Conservation (phyloP, 2,329 filamentous ascomycete species). For the Aspergillus bombycis region DNA sequence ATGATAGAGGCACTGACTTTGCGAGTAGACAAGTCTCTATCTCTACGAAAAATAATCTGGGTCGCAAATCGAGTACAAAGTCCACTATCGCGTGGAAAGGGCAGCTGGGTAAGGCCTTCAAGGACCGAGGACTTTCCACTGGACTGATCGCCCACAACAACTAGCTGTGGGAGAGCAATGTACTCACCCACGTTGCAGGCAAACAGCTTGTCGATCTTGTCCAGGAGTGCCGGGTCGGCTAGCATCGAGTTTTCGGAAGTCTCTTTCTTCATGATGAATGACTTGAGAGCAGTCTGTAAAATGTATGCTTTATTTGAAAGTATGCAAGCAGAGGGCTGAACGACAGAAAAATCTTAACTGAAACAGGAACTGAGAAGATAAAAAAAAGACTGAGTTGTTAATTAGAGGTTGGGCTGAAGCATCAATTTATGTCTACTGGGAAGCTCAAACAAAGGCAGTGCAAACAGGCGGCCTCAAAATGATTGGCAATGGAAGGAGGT, state of each 20-base stretch:
- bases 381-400: not conserved
- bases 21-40: constrained; percentile 7
- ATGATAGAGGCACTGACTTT: constrained; percentile 42
- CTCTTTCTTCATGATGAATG: not conserved
- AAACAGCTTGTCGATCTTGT: constrained; percentile 42
- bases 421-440: not conserved
- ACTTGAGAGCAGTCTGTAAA: not conserved
- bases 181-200: constrained; percentile 37
- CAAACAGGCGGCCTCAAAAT: not conserved
- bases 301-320: not conserved
- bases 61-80: constrained; percentile 52
- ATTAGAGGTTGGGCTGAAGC: not conserved
- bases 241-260: not conserved
- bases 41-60: constrained; percentile 49
- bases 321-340: not conserved
- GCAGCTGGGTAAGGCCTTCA: constrained; percentile 35
- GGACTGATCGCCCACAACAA: constrained; percentile 47
- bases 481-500: not conserved
- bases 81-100: constrained; percentile 37
- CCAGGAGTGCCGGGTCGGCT: constrained; percentile 27
- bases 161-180: constrained; percentile 39
- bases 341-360: not conserved
- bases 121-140: constrained; percentile 41
- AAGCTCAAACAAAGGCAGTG: not conserved
- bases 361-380: too few species aligned